phyloP scores from a whole-genome alignment of 305 asterid species.

The Solanum chacoense region DNA sequence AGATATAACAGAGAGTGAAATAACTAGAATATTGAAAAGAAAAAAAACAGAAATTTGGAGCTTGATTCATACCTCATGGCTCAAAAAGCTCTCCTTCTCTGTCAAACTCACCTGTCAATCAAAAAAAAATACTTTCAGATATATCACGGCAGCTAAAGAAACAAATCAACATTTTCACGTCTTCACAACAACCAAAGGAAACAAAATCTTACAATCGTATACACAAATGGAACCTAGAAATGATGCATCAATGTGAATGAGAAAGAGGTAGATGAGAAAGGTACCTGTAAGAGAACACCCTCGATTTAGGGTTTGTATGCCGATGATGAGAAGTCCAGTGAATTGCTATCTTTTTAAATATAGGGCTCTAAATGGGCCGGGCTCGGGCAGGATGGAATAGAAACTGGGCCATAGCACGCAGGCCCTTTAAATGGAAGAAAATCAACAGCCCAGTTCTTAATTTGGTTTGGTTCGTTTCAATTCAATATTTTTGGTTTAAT shows the following conservation, averaged over 20 bases:
- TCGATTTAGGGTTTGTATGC: background rate
- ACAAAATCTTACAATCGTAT: background rate
- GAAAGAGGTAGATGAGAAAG: background rate
- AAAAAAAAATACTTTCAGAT: background rate
- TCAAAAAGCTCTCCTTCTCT: background rate
- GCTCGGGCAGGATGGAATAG: background rate
- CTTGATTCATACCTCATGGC: background rate
- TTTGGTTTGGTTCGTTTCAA: background rate
- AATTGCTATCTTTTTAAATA: background rate
- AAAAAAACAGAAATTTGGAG: background rate
- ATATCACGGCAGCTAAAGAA: background rate
- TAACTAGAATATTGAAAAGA: background rate
- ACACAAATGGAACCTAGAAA: background rate
- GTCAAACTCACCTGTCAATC: background rate
- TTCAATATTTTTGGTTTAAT: background rate
- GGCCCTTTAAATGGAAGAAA: background rate
- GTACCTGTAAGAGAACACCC: conserved; percentile 2
- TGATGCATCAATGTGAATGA: background rate
- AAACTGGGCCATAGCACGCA: background rate
- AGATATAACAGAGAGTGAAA: background rate
- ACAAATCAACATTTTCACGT: background rate
- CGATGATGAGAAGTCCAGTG: background rate
- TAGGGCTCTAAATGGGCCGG: background rate
- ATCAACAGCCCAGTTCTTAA: background rate
- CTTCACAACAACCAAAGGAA: background rate